These are phyloP conservation scores for Nannochloris sp. DNA, from an alignment of 139 green algal species.

Conservation along the genomic window DNA sequence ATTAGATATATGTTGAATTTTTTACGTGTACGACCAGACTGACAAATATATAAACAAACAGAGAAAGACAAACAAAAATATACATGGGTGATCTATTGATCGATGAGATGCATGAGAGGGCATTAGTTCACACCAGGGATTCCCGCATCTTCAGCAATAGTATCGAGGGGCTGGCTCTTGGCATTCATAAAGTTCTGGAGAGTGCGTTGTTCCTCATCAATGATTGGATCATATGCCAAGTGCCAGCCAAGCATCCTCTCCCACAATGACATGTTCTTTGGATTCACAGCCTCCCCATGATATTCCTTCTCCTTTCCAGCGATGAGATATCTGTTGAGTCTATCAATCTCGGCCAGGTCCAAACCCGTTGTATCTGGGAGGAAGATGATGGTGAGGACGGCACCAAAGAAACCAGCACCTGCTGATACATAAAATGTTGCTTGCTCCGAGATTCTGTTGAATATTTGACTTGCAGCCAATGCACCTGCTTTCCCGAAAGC, in stretches of 20 bases:
- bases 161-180: too few relatives aligned
- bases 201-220: slow-evolving; percentile 25
- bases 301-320: slow-evolving; percentile 19
- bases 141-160: too few relatives aligned
- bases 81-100: too few relatives aligned
- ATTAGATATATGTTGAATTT: too few relatives aligned
- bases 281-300: slow-evolving; percentile 49
- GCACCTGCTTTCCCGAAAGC: slow-evolving; percentile 50
- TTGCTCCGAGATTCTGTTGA: slow-evolving; percentile 15
- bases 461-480: slow-evolving; percentile 32
- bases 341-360: slow-evolving; percentile 51
- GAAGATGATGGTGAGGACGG: slow-evolving; percentile 45
- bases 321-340: slow-evolving; percentile 25
- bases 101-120: too few relatives aligned
- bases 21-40: too few relatives aligned
- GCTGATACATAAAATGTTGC: slow-evolving; percentile 41
- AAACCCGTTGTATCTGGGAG: slow-evolving; percentile 52
- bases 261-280: slow-evolving; percentile 46
- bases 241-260: slow-evolving; percentile 31
- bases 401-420: slow-evolving; percentile 28
- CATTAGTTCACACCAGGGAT: too few relatives aligned
- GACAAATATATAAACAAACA: too few relatives aligned
- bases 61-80: too few relatives aligned
- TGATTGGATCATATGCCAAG: slow-evolving; percentile 30
- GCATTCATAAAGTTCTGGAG: slow-evolving; percentile 11